These are phyloP conservation scores for Penicillium simplicissimum DNA, from an alignment of 495 filamentous ascomycete genomes.

Conservation along the genomic window DNA sequence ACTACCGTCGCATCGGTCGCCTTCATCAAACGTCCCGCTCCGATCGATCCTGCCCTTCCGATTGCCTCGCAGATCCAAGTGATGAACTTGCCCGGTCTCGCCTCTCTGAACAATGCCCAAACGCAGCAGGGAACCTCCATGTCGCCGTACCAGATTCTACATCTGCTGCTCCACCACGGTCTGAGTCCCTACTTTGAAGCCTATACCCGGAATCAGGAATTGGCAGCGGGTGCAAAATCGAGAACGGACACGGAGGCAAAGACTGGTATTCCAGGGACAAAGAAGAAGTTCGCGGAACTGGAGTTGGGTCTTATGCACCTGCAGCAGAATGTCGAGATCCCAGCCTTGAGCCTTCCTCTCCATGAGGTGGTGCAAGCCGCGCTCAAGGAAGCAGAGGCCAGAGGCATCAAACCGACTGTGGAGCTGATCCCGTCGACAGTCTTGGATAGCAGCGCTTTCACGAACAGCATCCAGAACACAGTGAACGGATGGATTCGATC, in stretches of 20 bases:
- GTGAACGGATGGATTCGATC: constrained; percentile 98
- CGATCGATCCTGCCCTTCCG: constrained; percentile 77
- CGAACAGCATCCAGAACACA: constrained; percentile 89
- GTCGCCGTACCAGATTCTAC: constrained; percentile 88
- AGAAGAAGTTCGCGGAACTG: constrained; percentile 92
- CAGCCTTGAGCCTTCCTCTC: constrained; percentile 78
- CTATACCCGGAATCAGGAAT: constrained; percentile 80
- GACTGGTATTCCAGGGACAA: constrained; percentile 93
- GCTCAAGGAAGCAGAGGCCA: constrained; percentile 68
- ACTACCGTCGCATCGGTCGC: constrained; percentile 82
- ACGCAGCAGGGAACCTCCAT: constrained; percentile 66
- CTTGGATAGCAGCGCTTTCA: constrained; percentile 81
- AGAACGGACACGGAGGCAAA: constrained; percentile 82
- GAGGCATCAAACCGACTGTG: constrained; percentile 63
- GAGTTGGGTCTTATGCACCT: constrained; percentile 86
- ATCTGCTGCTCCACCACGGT: constrained; percentile 82
- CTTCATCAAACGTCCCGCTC: constrained; percentile 82
- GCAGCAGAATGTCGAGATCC: constrained; percentile 97
- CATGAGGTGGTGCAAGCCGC: constrained; percentile 85
- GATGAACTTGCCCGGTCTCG: constrained; percentile 82
- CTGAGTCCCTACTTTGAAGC: constrained; percentile 95
- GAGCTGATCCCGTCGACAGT: constrained; percentile 73
- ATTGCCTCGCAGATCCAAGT: constrained; percentile 86
- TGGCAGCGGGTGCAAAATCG: constrained; percentile 60
- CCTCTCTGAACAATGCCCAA: constrained; percentile 60